A percentile compares a stretch with the other conserved stretches of the same genome.
phyloP scores from a whole-genome alignment of 495 filamentous ascomycete species.

The Trichoderma virens region DNA sequence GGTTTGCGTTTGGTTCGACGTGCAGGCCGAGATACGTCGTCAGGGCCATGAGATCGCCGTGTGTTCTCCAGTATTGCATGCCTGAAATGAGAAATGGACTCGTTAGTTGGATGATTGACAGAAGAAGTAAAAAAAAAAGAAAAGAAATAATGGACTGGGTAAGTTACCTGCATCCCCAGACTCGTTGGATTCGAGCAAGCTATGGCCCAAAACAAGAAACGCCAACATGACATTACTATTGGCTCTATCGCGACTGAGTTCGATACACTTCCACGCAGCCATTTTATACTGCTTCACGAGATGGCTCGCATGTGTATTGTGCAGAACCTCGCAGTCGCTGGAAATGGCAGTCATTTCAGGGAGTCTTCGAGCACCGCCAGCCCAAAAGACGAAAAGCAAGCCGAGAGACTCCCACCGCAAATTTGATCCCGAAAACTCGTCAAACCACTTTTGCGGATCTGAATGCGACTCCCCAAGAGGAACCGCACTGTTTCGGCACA shows the following conservation, averaged over 20 bases:
- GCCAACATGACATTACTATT: slow-evolving; percentile 42
- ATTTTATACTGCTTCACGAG: slow-evolving; percentile 22
- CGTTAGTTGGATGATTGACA: slow-evolving; percentile 20
- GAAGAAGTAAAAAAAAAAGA: not conserved
- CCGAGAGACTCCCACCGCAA: slow-evolving; percentile 56
- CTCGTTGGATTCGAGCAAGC: slow-evolving; percentile 37
- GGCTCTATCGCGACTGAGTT: slow-evolving; percentile 39
- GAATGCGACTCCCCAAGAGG: slow-evolving; percentile 26
- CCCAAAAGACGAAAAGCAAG: slow-evolving; percentile 42
- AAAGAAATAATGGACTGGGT: not conserved
- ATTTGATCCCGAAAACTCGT: slow-evolving; percentile 40
- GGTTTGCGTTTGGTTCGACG: slow-evolving; percentile 24
- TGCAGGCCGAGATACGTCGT: slow-evolving; percentile 52
- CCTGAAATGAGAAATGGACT: no score
- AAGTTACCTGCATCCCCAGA: slow-evolving; percentile 44
- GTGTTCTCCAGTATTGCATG: slow-evolving; percentile 47
- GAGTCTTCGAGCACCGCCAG: slow-evolving; percentile 20
- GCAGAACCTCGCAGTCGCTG: slow-evolving; percentile 9
- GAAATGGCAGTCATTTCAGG: slow-evolving; percentile 13
- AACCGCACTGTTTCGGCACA: slow-evolving; percentile 20
- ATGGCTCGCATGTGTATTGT: slow-evolving; percentile 14
- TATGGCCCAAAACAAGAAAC: slow-evolving; percentile 37
- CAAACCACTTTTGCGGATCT: slow-evolving; percentile 25
- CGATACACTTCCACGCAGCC: slow-evolving; percentile 36
- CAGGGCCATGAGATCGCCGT: slow-evolving; percentile 44